A percentile compares a stretch with the other conserved stretches of the same genome.
phyloP scores from a whole-genome alignment of 495 filamentous ascomycete genomes.

The Sabuloglossum arenarium region DNA sequence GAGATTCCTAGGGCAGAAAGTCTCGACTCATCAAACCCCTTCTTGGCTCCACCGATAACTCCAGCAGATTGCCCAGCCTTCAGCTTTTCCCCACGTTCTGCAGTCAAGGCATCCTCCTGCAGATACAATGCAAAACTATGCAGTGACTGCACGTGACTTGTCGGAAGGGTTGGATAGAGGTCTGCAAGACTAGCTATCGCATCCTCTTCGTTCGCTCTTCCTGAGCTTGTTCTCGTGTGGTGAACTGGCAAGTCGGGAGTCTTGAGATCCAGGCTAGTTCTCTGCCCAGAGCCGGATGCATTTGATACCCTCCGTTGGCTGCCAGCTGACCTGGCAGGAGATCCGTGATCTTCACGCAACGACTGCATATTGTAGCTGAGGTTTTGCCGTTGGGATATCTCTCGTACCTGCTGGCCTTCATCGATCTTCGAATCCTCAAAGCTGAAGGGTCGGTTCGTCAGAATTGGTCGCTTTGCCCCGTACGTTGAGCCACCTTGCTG shows the following conservation, averaged over 20 bases:
- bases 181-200: constrained; percentile 1
- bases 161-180: background rate
- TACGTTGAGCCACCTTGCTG: background rate
- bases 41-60: background rate
- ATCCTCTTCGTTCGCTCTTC: background rate
- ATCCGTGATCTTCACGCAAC: background rate
- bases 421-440: background rate
- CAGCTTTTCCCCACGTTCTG: background rate
- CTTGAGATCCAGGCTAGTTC: background rate
- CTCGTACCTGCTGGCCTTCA: background rate
- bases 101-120: background rate
- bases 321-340: background rate
- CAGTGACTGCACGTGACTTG: background rate
- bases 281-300: background rate
- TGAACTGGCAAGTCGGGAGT: background rate
- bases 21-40: background rate
- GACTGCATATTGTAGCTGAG: background rate
- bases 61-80: background rate
- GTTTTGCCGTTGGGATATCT: background rate
- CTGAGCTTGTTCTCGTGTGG: background rate
- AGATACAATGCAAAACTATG: background rate
- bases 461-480: background rate
- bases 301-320: constrained; percentile 1
- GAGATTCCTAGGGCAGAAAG: background rate
- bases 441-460: background rate